Percentiles rank a stretch among this genome's conserved stretches.
Conservation (phyloP, 371 early-diverging fungal genomes). For the Mortierella sp. region DNA sequence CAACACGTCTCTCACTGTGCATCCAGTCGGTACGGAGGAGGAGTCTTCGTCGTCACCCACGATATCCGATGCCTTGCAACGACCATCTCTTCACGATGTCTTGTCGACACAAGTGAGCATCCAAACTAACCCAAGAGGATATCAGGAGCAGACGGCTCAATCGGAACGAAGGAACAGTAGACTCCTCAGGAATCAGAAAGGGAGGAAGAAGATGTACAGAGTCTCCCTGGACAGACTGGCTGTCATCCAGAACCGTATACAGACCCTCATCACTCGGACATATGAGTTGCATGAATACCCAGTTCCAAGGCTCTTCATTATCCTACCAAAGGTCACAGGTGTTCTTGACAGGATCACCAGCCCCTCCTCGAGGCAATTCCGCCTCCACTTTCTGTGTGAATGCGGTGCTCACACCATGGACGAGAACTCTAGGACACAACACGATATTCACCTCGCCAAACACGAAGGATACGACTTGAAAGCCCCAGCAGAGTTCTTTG, state of each 20-base stretch:
- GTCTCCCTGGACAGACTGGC: slow-evolving; percentile 13
- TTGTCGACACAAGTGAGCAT: no score
- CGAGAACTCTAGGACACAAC: neutral
- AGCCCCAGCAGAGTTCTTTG: neutral
- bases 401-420: neutral
- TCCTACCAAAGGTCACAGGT: slow-evolving; percentile 5
- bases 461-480: neutral
- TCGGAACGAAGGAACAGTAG: no score
- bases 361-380: neutral
- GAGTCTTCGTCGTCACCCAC: no score
- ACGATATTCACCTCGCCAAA: neutral
- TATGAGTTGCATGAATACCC: slow-evolving; percentile 32
- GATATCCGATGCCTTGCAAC: no score
- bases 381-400: neutral
- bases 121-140: no score
- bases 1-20: no score
- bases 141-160: no score
- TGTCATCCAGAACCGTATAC: slow-evolving; percentile 14
- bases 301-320: slow-evolving; percentile 23
- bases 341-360: neutral
- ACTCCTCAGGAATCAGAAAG: no score
- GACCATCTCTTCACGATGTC: no score
- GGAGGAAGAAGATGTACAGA: no score
- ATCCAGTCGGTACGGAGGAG: no score
- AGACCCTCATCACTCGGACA: slow-evolving; percentile 11